phyloP scores from a whole-genome alignment of 805 yeast species.

The Huiozyma naganishii region DNA sequence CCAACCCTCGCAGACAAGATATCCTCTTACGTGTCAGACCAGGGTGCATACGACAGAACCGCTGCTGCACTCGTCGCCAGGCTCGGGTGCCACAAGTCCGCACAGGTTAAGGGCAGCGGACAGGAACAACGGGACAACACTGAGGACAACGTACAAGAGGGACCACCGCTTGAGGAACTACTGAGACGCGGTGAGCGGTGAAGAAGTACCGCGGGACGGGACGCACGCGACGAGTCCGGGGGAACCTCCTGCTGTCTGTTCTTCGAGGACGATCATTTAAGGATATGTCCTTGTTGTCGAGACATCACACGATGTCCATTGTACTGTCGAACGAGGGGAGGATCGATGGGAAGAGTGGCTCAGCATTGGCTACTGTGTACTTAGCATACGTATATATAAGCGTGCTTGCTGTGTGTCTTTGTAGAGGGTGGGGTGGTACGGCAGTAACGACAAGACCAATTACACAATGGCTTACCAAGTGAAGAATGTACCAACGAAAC shows the following conservation, averaged over 20 bases:
- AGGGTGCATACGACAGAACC: neutral
- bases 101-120: neutral
- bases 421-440: no score
- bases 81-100: slow-evolving; percentile 12
- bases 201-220: slow-evolving; percentile 3
- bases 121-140: slow-evolving; percentile 2
- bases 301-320: no score
- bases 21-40: slow-evolving; percentile 8
- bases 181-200: slow-evolving; percentile 13
- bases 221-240: no score
- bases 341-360: no score
- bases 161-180: slow-evolving; percentile 16
- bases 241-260: no score
- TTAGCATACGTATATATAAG: no score
- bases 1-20: slow-evolving; percentile 12
- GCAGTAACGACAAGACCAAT: no score
- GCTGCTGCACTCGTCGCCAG: slow-evolving; percentile 7
- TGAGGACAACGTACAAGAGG: neutral
- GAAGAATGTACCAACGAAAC: slow-evolving; percentile 46
- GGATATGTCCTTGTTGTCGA: no score
- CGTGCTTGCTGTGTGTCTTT: no score
- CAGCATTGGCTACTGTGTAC: no score
- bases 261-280: no score
- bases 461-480: slow-evolving; percentile 16
- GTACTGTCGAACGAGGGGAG: no score